A percentile compares a stretch with the other conserved stretches of the same genome.
Evolutionary conservation across 176 grass and related monocot species (phyloP).

Genomic region (Phoenix roebelenii): DNA sequence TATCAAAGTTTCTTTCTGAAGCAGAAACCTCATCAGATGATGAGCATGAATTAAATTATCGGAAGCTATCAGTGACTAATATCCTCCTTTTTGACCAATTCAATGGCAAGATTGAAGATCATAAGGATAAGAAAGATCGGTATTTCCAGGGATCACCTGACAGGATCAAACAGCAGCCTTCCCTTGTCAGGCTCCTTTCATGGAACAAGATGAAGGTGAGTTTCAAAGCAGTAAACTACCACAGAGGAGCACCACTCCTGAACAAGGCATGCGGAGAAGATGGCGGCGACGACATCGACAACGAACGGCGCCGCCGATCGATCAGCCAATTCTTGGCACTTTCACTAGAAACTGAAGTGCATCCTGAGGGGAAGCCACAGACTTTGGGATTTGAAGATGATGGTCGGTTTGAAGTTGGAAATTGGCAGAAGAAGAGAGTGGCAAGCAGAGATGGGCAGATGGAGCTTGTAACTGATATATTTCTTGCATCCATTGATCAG

Average conservation of each 20-base stretch:
- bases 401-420: constrained; percentile 61
- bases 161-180: constrained; percentile 1
- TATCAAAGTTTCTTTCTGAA: neutral
- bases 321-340: constrained; percentile 11
- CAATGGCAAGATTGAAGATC: constrained; percentile 1
- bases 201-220: constrained; percentile 55
- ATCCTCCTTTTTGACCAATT: constrained; percentile 15
- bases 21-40: constrained; percentile 26
- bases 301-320: constrained; percentile 49
- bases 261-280: constrained; percentile 68
- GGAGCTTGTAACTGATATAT: constrained; percentile 61
- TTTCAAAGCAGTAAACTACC: constrained; percentile 26
- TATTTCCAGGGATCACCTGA: neutral
- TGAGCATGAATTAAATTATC: constrained; percentile 26
- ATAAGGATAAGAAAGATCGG: neutral
- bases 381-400: constrained; percentile 61
- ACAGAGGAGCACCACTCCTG: constrained; percentile 64
- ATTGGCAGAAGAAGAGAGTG: constrained; percentile 61
- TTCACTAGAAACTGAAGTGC: constrained; percentile 29
- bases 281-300: constrained; percentile 88
- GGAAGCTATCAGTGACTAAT: constrained; percentile 16
- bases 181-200: constrained; percentile 49
- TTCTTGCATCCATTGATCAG: constrained; percentile 96
- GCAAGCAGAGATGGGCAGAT: constrained; percentile 59
- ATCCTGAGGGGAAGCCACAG: constrained; percentile 15